Evolutionary conservation across 1,139 yeast genomes (phyloP), one percentile per base, ranked within the genome.

Genomic region (Blastobotrys serpentis): DNA sequence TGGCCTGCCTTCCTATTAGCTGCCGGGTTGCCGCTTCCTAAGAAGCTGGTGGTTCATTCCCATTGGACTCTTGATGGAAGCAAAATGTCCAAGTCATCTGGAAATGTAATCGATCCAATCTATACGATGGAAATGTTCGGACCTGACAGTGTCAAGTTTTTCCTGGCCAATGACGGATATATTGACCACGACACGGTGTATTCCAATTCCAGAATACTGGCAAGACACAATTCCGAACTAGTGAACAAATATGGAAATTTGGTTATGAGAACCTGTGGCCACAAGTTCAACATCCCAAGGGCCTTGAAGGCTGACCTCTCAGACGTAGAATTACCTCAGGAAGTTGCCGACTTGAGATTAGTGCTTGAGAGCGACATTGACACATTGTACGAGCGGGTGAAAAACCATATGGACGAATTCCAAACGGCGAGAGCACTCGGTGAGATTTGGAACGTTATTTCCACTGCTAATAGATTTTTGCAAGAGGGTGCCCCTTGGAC

Each of bases 1-100:
- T 92, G 98, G 98, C 98, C 98, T 0, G 84, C 90, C 1, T 84
- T 92, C 53, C 71, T 92, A 49, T 70, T 90, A 75, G 98, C 97
- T 0, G 94, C 95, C 0, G 83, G 76, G 0, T 62, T 86, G 0
- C 78, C 78, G 2, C 62, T 84, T 7, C 98, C 98, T 0, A 69
- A 74, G 37, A 84, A 82, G 54, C 78, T 92, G 3, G 76, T 89
- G 10, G 96, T 92, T 1, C 99, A 92, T 68, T 84, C 95, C 2
- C 98, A 92, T 65, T 92, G 98, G 98, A 73, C 90, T 14, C 78
- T 86, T 67, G 85, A 82, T 41, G 98, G 98, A 0, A 72, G 81
- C 47, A 92, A 92, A 63, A 92, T 92, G 98, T 86, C 96, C 51
- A 92, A 92, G 61, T 84, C 95, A 50, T 69, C 84, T 50, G 97